These are phyloP conservation scores for Nannizziopsis arthrosporioides DNA, from an alignment of 2,329 filamentous ascomycete species.

Conservation along the genomic window DNA sequence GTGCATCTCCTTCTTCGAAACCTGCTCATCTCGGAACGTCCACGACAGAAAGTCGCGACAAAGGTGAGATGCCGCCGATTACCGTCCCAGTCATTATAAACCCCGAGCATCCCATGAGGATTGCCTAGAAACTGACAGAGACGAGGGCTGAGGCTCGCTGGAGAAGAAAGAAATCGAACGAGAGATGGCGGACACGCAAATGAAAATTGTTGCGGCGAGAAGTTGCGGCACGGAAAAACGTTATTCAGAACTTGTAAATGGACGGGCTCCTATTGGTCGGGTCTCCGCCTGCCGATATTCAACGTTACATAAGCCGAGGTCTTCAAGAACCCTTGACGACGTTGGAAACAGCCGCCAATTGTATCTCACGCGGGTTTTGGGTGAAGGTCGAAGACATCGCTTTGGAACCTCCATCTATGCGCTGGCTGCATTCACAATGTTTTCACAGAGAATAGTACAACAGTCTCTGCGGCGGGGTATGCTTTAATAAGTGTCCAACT, in stretches of 20 bases:
- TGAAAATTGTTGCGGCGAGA: conserved; percentile 8
- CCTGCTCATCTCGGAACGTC: conserved; percentile 27
- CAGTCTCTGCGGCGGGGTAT: conserved; percentile 40
- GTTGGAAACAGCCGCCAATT: conserved; percentile 2
- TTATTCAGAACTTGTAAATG: conserved; percentile 29
- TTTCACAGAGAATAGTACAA: conserved; percentile 39
- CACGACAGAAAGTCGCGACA: conserved; percentile 37
- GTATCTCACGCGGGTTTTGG: not conserved
- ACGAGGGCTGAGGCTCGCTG: conserved; percentile 33
- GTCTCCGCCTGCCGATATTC: conserved; percentile 6
- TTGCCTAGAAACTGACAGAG: conserved; percentile 17
- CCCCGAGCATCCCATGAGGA: conserved; percentile 3
- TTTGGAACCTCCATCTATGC: not conserved
- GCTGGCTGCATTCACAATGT: conserved; percentile 26
- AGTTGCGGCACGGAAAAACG: conserved; percentile 22
- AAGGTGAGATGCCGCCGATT: conserved; percentile 25
- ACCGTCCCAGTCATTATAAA: conserved; percentile 31
- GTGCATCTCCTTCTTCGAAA: conserved; percentile 29
- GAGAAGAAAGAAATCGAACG: conserved; percentile 19
- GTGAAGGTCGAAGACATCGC: not conserved
- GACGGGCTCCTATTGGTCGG: conserved; percentile 25
- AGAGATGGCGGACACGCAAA: conserved; percentile 8
- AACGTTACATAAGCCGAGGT: conserved; percentile 34
- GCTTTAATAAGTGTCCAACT: conserved; percentile 15
- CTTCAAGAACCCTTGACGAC: not conserved